phyloP scores from a whole-genome alignment of 2,329 filamentous ascomycete genomes.

The Colletotrichum viniferum region DNA sequence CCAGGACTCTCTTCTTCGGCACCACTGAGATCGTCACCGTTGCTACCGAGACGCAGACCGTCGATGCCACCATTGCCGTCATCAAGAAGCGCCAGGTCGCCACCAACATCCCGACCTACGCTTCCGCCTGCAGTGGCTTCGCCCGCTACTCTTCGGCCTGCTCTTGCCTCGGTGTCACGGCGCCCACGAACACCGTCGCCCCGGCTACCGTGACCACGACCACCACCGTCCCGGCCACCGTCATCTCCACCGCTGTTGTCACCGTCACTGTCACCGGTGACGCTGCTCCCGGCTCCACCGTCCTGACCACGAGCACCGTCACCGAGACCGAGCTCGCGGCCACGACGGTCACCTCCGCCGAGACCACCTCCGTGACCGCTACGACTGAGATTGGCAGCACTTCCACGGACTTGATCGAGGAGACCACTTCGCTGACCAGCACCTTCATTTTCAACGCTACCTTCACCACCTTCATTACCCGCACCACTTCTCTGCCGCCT shows the following conservation, averaged over 20 bases:
- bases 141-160: conserved; percentile 28
- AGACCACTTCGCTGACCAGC: conserved; percentile 8
- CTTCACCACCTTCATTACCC: conserved; percentile 18
- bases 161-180: conserved; percentile 26
- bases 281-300: not conserved
- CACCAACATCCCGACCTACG: conserved; percentile 22
- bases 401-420: conserved; percentile 12
- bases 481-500: not conserved
- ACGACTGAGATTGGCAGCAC: conserved; percentile 9
- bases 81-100: conserved; percentile 6
- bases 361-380: not conserved
- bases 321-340: not conserved
- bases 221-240: conserved; percentile 14
- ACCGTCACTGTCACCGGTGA: conserved; percentile 16
- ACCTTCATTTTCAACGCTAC: conserved; percentile 14
- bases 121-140: conserved; percentile 25
- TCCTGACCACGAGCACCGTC: not conserved
- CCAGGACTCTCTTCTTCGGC: conserved; percentile 12
- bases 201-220: conserved; percentile 13
- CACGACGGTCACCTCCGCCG: not conserved
- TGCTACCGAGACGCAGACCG: conserved; percentile 17
- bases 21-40: conserved; percentile 15
- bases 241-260: conserved; percentile 12
- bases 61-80: conserved; percentile 4
- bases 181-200: conserved; percentile 21